Base-by-base conservation (phyloP, 2,329 filamentous ascomycete species). In the Curvularia sp. region DNA sequence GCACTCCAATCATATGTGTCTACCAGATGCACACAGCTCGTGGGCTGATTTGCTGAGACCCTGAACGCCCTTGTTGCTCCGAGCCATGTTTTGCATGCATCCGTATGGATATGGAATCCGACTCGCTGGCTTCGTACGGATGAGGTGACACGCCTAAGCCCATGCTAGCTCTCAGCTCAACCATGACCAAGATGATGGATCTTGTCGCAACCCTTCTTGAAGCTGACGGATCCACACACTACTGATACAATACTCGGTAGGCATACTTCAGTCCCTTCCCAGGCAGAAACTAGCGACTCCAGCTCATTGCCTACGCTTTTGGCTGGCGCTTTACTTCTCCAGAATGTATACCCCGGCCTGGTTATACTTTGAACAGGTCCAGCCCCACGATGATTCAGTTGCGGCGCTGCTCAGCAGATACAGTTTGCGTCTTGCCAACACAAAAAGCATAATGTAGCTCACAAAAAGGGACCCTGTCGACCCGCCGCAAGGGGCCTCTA, bases 401-500 rank as follows among this genome's bases (percentile, higher is more conserved):
- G 28, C 28, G 7, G 2, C 28, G 28, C 28, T 10, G 28, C 28
- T 31, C 8, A 31, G 28, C 28, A 10, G 5, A 31, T 7, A 31
- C 28, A 31, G 6, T 31, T 22, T 44, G 22, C 13, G 20, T 44
- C 42, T 44, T 33, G 30, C 41, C 30, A 38, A 33, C 30, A 13
- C 30, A 42, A 38, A 38, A 20, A 26, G 31, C 51, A 28, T 44
- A 22, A 42, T n/a, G 18, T 28, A 38, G 15, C n/a, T 49, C 22
- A 26, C 20, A 30, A n/a, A 49, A 44, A 53, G 47, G 44, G 44
- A 39, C 50, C 28, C 31, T 18, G 47, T 30, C 24, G 15, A 22
- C 15, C 55, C 38, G 50, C 30, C 44, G 28, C 44, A 47, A 44
- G 48, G 53, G 44, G 39, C 42, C 30, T 24, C 31, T 49, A 52